These are phyloP conservation scores for Trametes meyenii DNA, from an alignment of 768 basidiomycete genomes.

Conservation along the genomic window DNA sequence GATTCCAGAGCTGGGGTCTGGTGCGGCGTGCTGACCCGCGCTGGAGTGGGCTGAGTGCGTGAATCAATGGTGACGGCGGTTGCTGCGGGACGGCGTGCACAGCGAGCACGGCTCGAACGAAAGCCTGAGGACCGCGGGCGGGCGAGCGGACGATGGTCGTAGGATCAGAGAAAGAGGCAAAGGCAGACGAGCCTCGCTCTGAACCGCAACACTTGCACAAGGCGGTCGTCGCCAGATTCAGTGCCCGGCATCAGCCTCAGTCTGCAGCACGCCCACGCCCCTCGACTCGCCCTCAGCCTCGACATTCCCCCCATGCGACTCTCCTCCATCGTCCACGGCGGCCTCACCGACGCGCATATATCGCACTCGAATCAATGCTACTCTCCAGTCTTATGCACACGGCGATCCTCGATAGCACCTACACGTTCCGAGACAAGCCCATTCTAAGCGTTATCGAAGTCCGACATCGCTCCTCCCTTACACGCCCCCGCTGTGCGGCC, in stretches of 20 bases:
- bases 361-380: neutral
- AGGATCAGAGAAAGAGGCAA: conserved; percentile 17
- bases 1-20: conserved; percentile 48
- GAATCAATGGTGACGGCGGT: conserved; percentile 65
- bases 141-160: conserved; percentile 14
- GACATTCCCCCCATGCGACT: no score
- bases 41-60: conserved; percentile 54
- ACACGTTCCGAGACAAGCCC: neutral
- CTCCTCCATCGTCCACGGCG: neutral
- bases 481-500: conserved; percentile 5
- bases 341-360: neutral
- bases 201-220: neutral
- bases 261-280: neutral
- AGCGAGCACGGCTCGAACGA: conserved; percentile 19
- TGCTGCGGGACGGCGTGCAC: conserved; percentile 10
- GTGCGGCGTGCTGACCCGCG: conserved; percentile 51
- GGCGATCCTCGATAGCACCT: neutral
- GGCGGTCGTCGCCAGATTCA: neutral
- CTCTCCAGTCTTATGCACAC: neutral
- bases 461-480: conserved; percentile 4
- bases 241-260: neutral
- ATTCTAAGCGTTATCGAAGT: conserved; percentile 23
- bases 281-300: no score
- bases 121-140: neutral
- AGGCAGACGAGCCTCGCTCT: neutral